Evolutionary conservation across 495 filamentous ascomycete species (phyloP).

Genomic region (Aspergillus panamensis): DNA sequence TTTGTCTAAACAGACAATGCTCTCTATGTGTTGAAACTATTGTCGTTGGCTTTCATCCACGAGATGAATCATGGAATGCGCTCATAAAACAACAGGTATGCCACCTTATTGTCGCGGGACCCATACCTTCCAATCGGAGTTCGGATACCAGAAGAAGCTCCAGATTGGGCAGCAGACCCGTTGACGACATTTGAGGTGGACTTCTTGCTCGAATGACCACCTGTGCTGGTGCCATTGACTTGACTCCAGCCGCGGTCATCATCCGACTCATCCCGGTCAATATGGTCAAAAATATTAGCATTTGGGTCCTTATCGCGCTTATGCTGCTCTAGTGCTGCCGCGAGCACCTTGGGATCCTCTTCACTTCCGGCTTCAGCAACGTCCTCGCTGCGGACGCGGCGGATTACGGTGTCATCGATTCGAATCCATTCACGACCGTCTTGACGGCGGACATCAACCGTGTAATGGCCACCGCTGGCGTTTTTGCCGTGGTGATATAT

Average conservation of each 20-base stretch:
- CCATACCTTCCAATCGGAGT: slow-evolving; percentile 62
- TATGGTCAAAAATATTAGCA: slow-evolving; percentile 66
- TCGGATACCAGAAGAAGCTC: slow-evolving; percentile 52
- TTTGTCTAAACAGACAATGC: background rate
- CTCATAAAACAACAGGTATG: slow-evolving; percentile 95
- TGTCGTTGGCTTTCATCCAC: background rate
- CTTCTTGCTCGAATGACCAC: slow-evolving; percentile 52
- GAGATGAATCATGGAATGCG: slow-evolving; percentile 49
- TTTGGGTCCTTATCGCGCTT: slow-evolving; percentile 56
- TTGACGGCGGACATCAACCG: slow-evolving; percentile 90
- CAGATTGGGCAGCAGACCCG: slow-evolving; percentile 51
- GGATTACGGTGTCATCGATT: slow-evolving; percentile 89
- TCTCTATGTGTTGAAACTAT: background rate
- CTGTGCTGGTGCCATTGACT: slow-evolving; percentile 59
- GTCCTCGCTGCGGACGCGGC: slow-evolving; percentile 80
- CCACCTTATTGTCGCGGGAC: slow-evolving; percentile 89
- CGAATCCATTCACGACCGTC: slow-evolving; percentile 94
- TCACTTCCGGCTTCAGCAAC: slow-evolving; percentile 84
- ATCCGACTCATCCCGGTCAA: slow-evolving; percentile 64
- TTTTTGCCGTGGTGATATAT: slow-evolving; percentile 98
- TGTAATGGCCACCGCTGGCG: slow-evolving; percentile 93
- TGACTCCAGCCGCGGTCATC: slow-evolving; percentile 79
- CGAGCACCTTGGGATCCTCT: slow-evolving; percentile 68
- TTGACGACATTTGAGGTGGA: slow-evolving; percentile 64
- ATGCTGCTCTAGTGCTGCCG: slow-evolving; percentile 59